Base-by-base conservation (phyloP, 176 grass and related monocot genomes). In the Rhynchospora breviuscula region DNA sequence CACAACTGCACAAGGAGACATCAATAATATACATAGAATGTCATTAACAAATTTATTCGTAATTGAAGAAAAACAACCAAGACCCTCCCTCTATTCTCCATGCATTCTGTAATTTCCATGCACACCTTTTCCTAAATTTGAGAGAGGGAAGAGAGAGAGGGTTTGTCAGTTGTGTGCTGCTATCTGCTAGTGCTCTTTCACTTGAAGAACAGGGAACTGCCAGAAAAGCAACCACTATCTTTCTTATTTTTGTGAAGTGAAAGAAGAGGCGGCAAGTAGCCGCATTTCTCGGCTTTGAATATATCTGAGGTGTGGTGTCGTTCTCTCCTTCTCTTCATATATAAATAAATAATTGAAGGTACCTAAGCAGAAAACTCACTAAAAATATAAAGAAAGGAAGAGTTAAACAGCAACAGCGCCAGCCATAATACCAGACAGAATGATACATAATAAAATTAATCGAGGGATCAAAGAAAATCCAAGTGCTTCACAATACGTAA, bases 231-330 rank as follows among this genome's bases (percentile, higher is more conserved):
- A 62, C 33, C 18, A 19, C 17, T 78, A 4, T 85, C 60, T 67
- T 25, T 67, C 80, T 80, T 67, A 86, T 49, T 82, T 67, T 52
- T 44, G 10, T 82, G 78, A 76, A 87, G 15, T 35, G 60, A 82
- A 60, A 82, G 78, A 82, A 87, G 86, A 87, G 69, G 86, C 23
- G 44, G 80, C 86, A 87, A 84, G 79, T 25, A 84, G 86, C 80
- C 80, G 86, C 79, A 87, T 78, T 87, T 87, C 61, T 79, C 86
- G 86, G 80, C 86, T 84, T 87, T 84, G 69, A 78, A 80, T 64
- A 31, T n/a, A 45, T 81, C 33, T 62, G 59, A 63, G 58, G 14
- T 64, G 57, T 63, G 15, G 56, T 81, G 79, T 81, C 35, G 15
- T 64, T 45, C 79, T 63, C 17, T 81, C 59, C 31, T 78, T 6